phyloP scores from a whole-genome alignment of 768 basidiomycete genomes.

The Agrocybe chaxingu region DNA sequence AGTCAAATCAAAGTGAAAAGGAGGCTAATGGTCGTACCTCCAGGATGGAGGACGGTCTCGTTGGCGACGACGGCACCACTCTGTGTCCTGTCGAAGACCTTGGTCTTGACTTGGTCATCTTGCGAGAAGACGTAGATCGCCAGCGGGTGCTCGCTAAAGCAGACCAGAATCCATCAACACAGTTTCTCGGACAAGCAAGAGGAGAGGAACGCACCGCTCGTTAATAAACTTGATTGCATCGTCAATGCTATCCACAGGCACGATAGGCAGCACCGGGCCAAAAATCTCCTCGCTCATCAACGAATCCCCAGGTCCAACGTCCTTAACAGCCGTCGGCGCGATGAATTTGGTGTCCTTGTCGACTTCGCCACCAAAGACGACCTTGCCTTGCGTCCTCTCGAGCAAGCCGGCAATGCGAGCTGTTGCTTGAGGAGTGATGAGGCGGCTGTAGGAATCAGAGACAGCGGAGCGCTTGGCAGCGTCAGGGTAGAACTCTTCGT shows the following conservation, averaged over 20 bases:
- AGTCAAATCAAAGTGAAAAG: not conserved
- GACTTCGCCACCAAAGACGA: constrained; percentile 63
- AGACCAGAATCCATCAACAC: not conserved
- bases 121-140: constrained; percentile 76
- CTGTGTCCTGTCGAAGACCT: constrained; percentile 67
- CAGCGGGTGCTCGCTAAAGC: constrained; percentile 64
- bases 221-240: constrained; percentile 72
- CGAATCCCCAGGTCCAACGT: constrained; percentile 61
- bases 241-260: constrained; percentile 68
- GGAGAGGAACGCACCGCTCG: constrained; percentile 35
- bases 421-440: constrained; percentile 49
- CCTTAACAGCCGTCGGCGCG: constrained; percentile 68
- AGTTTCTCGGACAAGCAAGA: not conserved
- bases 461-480: constrained; percentile 36
- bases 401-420: constrained; percentile 56
- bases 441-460: constrained; percentile 44
- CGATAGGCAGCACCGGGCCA: constrained; percentile 75
- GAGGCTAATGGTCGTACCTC: constrained; percentile 33
- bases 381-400: constrained; percentile 61
- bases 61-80: constrained; percentile 73
- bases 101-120: constrained; percentile 53
- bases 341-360: constrained; percentile 60
- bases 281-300: constrained; percentile 84
- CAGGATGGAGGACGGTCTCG: constrained; percentile 62
- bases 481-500: constrained; percentile 54